phyloP scores from a whole-genome alignment of 768 basidiomycete genomes.

The Candolleomyces aberdarensis region DNA sequence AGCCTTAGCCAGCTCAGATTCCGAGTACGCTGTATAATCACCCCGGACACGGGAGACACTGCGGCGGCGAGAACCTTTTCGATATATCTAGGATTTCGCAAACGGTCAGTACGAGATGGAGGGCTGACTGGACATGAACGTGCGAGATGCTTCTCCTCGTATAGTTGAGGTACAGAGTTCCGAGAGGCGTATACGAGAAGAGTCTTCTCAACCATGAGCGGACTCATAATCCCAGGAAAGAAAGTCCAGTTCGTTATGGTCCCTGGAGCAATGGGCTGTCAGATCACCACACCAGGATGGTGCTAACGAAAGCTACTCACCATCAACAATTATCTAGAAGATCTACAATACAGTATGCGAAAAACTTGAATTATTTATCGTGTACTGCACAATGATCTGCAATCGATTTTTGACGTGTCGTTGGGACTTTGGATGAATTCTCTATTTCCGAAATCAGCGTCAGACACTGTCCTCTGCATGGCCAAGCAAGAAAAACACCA shows the following conservation, averaged over 20 bases:
- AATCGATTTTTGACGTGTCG: slow-evolving; percentile 77
- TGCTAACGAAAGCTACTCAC: slow-evolving; percentile 20
- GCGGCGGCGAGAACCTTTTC: slow-evolving; percentile 52
- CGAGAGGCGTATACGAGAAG: too few relatives aligned
- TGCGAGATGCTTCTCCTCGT: slow-evolving; percentile 77
- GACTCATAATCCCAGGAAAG: slow-evolving; percentile 82
- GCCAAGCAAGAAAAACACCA: slow-evolving; percentile 8
- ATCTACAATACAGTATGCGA: slow-evolving; percentile 56
- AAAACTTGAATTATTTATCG: too few relatives aligned
- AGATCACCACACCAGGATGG: too few relatives aligned
- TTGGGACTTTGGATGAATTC: slow-evolving; percentile 74
- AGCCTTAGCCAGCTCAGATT: slow-evolving; percentile 52
- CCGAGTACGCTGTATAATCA: slow-evolving; percentile 60
- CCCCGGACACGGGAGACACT: slow-evolving; percentile 48
- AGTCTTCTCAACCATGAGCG: too few relatives aligned
- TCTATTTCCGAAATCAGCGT: slow-evolving; percentile 35
- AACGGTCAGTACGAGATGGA: not conserved
- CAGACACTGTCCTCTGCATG: slow-evolving; percentile 35
- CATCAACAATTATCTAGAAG: slow-evolving; percentile 85
- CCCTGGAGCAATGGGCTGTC: slow-evolving; percentile 20
- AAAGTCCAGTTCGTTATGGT: slow-evolving; percentile 88
- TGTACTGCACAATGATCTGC: slow-evolving; percentile 44
- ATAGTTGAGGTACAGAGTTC: slow-evolving; percentile 74
- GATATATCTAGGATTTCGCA: slow-evolving; percentile 23
- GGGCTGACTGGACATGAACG: slow-evolving; percentile 20